Conservation (phyloP, 108 stramenopile species). For the Skeletonema costatum region DNA sequence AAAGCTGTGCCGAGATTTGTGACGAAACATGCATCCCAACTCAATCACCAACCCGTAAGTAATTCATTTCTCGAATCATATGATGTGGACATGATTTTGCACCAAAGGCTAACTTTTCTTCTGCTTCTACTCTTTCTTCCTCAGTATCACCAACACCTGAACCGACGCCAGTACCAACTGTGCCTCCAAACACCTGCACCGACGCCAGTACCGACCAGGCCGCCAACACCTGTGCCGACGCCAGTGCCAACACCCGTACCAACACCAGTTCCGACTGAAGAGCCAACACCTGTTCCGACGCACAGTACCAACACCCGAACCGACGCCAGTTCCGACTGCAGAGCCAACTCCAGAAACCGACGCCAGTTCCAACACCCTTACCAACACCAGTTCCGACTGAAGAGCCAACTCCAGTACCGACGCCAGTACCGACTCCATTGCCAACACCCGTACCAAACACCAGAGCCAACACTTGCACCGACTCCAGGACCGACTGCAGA, state of each 20-base stretch:
- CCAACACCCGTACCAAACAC: not conserved
- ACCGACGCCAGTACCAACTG: not conserved
- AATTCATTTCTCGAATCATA: no score
- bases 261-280: not conserved
- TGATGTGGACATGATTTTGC: no score
- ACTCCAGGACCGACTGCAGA: not conserved
- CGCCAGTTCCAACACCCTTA: not conserved
- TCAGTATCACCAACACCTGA: no score
- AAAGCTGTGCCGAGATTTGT: no score
- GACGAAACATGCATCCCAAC: no score
- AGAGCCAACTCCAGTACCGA: not conserved
- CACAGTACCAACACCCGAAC: conserved; percentile 7
- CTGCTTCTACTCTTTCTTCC: no score
- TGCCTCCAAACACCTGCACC: not conserved
- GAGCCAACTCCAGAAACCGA: no score
- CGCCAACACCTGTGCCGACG: conserved; percentile 3
- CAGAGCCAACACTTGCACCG: not conserved
- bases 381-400: not conserved
- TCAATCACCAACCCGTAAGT: no score
- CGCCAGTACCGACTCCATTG: not conserved
- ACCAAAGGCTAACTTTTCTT: no score
- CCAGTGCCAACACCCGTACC: not conserved
- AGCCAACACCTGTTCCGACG: not conserved
- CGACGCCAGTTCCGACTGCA: not conserved
- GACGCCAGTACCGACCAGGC: not conserved